A percentile compares a stretch with the other conserved stretches of the same genome.
Conservation (phyloP, 2,329 filamentous ascomycete genomes). For the Paraphoma sp. region DNA sequence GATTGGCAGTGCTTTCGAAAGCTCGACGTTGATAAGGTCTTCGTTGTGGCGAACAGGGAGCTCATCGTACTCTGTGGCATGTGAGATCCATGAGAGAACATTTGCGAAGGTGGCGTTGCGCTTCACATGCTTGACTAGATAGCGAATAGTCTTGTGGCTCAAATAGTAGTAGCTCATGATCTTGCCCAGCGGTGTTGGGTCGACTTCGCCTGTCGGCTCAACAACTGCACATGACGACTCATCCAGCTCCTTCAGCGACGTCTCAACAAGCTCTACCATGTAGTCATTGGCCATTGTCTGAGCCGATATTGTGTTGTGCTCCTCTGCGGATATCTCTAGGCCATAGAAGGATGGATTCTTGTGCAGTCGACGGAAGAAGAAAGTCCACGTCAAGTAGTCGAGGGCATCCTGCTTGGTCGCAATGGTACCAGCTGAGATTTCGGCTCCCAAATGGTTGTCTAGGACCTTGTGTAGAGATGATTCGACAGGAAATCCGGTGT, state of each 20-base stretch:
- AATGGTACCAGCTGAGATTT: constrained; percentile 92
- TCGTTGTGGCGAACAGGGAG: constrained; percentile 97
- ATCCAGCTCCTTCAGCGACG: constrained; percentile 80
- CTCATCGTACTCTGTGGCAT: constrained; percentile 95
- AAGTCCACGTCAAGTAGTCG: constrained; percentile 98
- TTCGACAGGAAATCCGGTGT: constrained; percentile 97
- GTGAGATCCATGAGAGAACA: constrained; percentile 88
- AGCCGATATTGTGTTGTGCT: constrained; percentile 85
- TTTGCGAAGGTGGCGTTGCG: constrained; percentile 79
- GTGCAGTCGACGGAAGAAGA: constrained; percentile 96
- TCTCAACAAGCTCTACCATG: constrained; percentile 91
- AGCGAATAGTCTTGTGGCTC: constrained; percentile 91
- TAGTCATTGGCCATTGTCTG: constrained; percentile 90
- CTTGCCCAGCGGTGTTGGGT: constrained; percentile 89
- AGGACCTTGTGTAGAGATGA: constrained; percentile 95
- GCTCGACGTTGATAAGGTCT: constrained; percentile 92
- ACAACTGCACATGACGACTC: constrained; percentile 84
- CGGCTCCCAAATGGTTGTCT: constrained; percentile 94
- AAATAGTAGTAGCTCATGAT: constrained; percentile 99
- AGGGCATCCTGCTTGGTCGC: constrained; percentile 94
- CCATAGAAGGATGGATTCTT: constrained; percentile 99
- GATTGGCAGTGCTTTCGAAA: constrained; percentile 82
- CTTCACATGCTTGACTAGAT: constrained; percentile 78
- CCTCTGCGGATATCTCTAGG: constrained; percentile 88
- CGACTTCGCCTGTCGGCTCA: constrained; percentile 85